Evolutionary conservation across 2,329 filamentous ascomycete genomes (phyloP), one percentile per base, ranked within the genome.

Genomic region (Penicillium sp.): DNA sequence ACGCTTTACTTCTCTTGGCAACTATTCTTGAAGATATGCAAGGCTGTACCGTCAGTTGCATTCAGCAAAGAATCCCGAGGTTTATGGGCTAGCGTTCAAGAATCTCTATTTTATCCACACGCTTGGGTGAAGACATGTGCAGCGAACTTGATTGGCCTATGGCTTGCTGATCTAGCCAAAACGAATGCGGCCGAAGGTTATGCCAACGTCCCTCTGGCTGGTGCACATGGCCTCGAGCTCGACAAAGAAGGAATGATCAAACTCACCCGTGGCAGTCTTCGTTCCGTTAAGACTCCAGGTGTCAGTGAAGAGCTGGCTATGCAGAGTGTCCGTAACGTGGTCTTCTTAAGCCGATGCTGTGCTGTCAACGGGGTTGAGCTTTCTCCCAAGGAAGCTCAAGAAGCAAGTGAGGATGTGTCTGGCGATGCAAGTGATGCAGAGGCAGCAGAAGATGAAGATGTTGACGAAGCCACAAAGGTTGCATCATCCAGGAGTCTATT

Each of bases 281-380:
- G 77, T 59, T 79, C 80, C 47, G 74, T 96, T 46, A 84, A 84
- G 48, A 83, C 83, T 0, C 79, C 82, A 0, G 82, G 81, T 52
- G 71, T 93, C 7, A 85, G 87, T 16, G 87, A 94, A 65, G 81
- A 85, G 9, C 78, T 97, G n/a, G 89, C 89, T 1, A 80, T 84
- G 43, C 90, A 96, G 68, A 86, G 86, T 12, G 84, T 90, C 3
- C 88, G 91, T 62, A 91, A 96, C 61, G 78, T 96, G 35, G 81
- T 93, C 38, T 96, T 96, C 77, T 78, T 99, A 0, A 90, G 86
- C 43, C 84, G 80, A 59, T 86, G 77, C 66, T 82, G 83, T 58
- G 81, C 81, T 14, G 81, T 81, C 33, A 89, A 86, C 61, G 76
- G 79, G 12, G 65, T 65, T 65, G 77, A 77, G 18, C 74, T 73